Evolutionary conservation across 257 asterid species (phyloP).

Genomic region (Cinchona pubescens): DNA sequence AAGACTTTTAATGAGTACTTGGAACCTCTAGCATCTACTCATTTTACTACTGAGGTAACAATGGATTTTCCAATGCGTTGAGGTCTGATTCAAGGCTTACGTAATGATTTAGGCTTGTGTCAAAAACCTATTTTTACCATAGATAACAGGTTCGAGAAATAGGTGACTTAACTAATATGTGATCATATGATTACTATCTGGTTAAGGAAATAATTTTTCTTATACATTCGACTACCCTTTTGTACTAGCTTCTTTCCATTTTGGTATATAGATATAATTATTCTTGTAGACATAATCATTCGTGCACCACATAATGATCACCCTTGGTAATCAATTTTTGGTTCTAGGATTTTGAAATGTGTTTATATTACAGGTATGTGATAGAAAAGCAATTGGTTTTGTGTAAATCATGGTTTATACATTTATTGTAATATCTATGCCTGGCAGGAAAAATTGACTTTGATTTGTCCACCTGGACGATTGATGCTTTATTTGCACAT

Average conservation of each 20-base stretch:
- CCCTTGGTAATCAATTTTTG: not conserved
- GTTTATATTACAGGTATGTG: not conserved
- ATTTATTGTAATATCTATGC: not conserved
- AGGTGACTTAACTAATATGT: not conserved
- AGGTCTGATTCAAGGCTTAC: not conserved
- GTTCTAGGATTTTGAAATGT: not conserved
- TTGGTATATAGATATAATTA: too few relatives aligned
- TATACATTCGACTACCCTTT: not conserved
- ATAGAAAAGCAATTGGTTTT: not conserved
- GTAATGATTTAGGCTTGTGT: not conserved
- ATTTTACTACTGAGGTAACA: slow-evolving; percentile 90
- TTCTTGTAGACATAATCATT: not conserved
- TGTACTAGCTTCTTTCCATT: not conserved
- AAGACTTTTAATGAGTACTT: slow-evolving; percentile 80
- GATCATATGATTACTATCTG: too few relatives aligned
- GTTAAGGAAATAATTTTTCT: not conserved
- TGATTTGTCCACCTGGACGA: not conserved
- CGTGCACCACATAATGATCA: not conserved
- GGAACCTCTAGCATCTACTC: slow-evolving; percentile 97
- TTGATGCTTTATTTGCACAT: not conserved
- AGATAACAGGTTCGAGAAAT: not conserved
- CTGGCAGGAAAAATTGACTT: not conserved
- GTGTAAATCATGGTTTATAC: not conserved
- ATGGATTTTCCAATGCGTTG: not conserved
- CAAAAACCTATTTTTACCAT: too few relatives aligned